Evolutionary conservation across 2,329 filamentous ascomycete species (phyloP), one percentile per base, ranked within the genome.

Genomic region (Knufia fluminis): DNA sequence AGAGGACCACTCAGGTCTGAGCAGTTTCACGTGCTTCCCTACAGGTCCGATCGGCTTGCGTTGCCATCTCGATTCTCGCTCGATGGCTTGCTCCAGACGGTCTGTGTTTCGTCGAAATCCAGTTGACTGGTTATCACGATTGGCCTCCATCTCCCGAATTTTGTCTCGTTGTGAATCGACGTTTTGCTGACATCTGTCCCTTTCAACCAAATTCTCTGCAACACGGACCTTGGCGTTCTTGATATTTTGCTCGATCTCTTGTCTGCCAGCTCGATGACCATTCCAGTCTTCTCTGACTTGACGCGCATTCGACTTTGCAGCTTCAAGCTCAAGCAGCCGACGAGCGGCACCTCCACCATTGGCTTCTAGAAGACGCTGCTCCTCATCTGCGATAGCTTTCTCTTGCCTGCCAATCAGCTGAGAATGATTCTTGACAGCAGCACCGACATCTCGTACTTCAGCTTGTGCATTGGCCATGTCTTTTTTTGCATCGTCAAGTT

Each of bases 21-120:
- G 70, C 20, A 98, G 71, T 56, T 80, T 82, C 46, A 98, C 75
- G 60, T 92, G 78, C 20, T 80, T 72, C 24, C 90, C 92, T 12
- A 97, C 72, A 0, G 92, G 92, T 0, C 92, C 92, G 28, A 97
- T 72, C 1, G 92, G 92, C 54, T 77, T 82, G 38, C 77, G 70
- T 20, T 72, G 70, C 61, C 94, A 97, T 0, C 80, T 73, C 2
- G 55, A 65, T 50, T 94, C 86, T n/a, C 72, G 69, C 4, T 79
- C 73, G 53, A 97, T 86, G n/a, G 36, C 17, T 26, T 24, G 45
- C 23, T 39, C 33, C 9, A 48, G 17, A 40, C 23, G 14, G 22
- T 48, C 45, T 19, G 33, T 59, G 23, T 54, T 56, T 10, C 20
- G 40, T 36, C 82, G 78, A 59, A 84, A 96, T 0, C 77, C 83